Evolutionary conservation across 352 stramenopile species (phyloP), one percentile per base, ranked within the genome.

Genomic region (Globisporangium solare): DNA sequence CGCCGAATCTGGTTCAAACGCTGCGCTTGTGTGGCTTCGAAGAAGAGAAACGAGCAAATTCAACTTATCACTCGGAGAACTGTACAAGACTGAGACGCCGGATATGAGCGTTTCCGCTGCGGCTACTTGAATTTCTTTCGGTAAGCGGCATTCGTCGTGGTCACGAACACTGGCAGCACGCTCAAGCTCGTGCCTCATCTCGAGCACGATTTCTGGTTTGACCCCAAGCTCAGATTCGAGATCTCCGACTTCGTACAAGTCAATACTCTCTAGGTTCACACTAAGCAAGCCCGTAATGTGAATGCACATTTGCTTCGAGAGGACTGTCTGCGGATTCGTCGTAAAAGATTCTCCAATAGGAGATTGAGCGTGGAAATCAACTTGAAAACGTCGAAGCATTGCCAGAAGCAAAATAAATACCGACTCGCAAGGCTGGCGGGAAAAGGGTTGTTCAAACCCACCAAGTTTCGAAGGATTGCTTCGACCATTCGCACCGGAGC

Each of bases 381-480:
- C 14, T 41, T 67, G 62, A 24, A 82, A 80, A 47, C 50, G 59
- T 31, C 64, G 47, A n/a, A 94, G 65, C 50, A 92, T 76, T 1
- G 46, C 51, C 40, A 89, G 50, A 0, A 92, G 45, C 46, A 83
- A 53, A 3, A 59, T 52, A 50, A 95, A 73, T 20, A 84, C 72
- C 14, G 79, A 59, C 22, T 73, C 70, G 40, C 61, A 79, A 7
- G 85, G 85, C 43, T 95, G 85, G 0, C 82, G 70, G 35, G 69
- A 86, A 60, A 89, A 95, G 0, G 85, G 79, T 40, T 90, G 79
- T 60, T 95, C 83, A 61, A 95, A 93, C 11, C 62, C 62, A 50
- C 76, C 45, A 27, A 6, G 43, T 13, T 37, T 40, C 40, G 8
- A 43, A 41, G 35, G 52, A 17, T 32, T 59, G 6, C 31, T 22